A percentile compares a stretch with the other conserved stretches of the same genome.
These are phyloP conservation scores for Apostasia shenzhenica DNA, from an alignment of 106 monocot species.

Conservation along the genomic window DNA sequence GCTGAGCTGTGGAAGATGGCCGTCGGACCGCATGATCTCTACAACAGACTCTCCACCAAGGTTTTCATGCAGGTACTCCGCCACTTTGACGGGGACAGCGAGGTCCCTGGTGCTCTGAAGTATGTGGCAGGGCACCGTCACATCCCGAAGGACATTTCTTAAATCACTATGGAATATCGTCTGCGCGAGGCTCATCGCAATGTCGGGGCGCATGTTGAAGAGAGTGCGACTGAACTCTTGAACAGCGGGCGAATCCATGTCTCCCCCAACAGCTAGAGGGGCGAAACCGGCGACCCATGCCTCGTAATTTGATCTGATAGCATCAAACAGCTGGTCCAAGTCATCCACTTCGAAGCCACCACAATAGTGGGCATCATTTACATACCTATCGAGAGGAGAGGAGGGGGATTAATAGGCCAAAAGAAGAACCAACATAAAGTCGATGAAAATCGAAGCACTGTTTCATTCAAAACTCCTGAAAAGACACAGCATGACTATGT, in stretches of 20 bases:
- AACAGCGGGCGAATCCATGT: constrained; percentile 91
- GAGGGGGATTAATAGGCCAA: too few species aligned
- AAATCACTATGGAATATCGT: constrained; percentile 86
- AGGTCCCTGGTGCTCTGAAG: constrained; percentile 90
- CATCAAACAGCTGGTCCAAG: constrained; percentile 82
- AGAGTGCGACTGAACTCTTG: constrained; percentile 97
- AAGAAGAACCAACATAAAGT: too few species aligned
- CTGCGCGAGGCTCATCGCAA: constrained; percentile 71
- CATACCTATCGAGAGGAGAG: constrained; percentile 33
- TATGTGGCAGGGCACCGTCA: constrained; percentile 89
- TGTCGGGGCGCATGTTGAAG: constrained; percentile 96
- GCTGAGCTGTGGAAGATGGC: constrained; percentile 93
- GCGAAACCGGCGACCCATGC: constrained; percentile 92
- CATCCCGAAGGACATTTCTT: constrained; percentile 36
- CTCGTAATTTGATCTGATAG: constrained; percentile 85
- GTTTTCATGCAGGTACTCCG: constrained; percentile 81
- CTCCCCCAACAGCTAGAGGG: constrained; percentile 72
- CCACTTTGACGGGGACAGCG: constrained; percentile 79
- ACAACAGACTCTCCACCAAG: constrained; percentile 80
- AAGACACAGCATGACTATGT: too few species aligned
- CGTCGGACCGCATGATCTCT: constrained; percentile 86
- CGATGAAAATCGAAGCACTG: too few species aligned
- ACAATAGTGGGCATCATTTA: constrained; percentile 81
- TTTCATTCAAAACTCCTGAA: too few species aligned
- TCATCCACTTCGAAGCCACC: constrained; percentile 94